A percentile compares a stretch with the other conserved stretches of the same genome.
Conservation (phyloP, 2,329 filamentous ascomycete species). For the Mycosphaerelloides madeirae region DNA sequence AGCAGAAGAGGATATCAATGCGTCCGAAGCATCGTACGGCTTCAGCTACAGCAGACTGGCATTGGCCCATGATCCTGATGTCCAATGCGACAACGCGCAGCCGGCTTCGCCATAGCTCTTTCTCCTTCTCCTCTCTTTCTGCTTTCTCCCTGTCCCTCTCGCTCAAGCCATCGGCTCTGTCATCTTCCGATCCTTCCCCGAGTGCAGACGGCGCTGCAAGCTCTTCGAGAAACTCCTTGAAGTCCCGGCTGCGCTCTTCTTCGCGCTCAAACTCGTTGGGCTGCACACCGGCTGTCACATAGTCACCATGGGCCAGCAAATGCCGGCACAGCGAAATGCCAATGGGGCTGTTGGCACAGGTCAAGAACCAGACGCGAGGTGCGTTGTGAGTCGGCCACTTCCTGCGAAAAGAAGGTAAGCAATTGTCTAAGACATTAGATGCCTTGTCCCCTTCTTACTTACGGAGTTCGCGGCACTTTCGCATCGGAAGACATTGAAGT, state of each 20-base stretch:
- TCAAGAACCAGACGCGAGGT: constrained; percentile 89
- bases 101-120: constrained; percentile 63
- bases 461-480: constrained; percentile 35
- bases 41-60: constrained; percentile 81
- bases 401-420: too few species aligned
- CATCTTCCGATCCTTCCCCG: constrained; percentile 29
- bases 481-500: constrained; percentile 13
- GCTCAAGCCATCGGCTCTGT: constrained; percentile 9
- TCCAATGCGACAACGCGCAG: constrained; percentile 60
- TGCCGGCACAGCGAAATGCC: constrained; percentile 76
- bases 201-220: constrained; percentile 27
- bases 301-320: constrained; percentile 86
- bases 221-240: constrained; percentile 69
- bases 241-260: constrained; percentile 66
- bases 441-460: too few species aligned
- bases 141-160: constrained; percentile 54
- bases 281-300: constrained; percentile 77
- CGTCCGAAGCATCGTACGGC: constrained; percentile 77
- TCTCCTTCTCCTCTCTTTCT: constrained; percentile 19
- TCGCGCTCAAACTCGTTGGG: constrained; percentile 71
- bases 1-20: constrained; percentile 86
- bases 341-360: constrained; percentile 77
- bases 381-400: constrained; percentile 58
- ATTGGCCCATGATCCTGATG: constrained; percentile 61
- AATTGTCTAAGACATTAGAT: too few species aligned